Evolutionary conservation across 441 rosid species (phyloP), one percentile per base, ranked within the genome.

Genomic region (Croton setiger): DNA sequence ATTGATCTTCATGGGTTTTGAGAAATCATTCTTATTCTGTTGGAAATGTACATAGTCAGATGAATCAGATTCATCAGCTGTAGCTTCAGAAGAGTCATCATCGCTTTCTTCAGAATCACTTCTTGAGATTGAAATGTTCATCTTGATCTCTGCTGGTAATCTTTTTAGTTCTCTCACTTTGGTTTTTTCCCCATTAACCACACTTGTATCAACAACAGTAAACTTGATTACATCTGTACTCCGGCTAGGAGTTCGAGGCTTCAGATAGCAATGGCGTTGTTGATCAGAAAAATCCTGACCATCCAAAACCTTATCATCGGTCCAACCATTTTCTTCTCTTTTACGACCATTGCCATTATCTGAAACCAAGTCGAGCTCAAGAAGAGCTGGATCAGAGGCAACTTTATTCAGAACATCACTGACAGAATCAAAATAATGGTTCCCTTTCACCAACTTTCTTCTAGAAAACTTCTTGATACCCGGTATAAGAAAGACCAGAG

Each of bases 351-450:
- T 11, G 37, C 69, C 73, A 55, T 71, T 67, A 21, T 74, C 81
- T 5, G 54, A 69, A 60, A 63, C 83, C 55, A 48, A 41, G 41
- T 83, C 77, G 13, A 83, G 82, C 72, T 83, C 89, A 9, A 85
- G 80, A 73, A 85, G 86, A 23, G 45, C 72, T 0, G 89, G 86
- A 47, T 85, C 79, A 12, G 74, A 82, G 43, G 82, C 82, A 63
- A 86, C 90, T 74, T 80, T 80, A 51, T 74, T 78, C 70, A 86
- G 72, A 20, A 86, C 80, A 78, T 86, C 90, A 17, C 73, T 78
- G 5, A 86, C 74, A 11, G 86, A 83, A 75, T 85, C 89, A 69
- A 83, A 82, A 70, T 81, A 86, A 69, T 86, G 86, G 31, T 77
- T 65, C 70, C 90, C 90, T 80, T 82, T 86, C 64, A 80, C 84